phyloP scores from a whole-genome alignment of 2,329 filamentous ascomycete species.

The Phialocephala subalpina region DNA sequence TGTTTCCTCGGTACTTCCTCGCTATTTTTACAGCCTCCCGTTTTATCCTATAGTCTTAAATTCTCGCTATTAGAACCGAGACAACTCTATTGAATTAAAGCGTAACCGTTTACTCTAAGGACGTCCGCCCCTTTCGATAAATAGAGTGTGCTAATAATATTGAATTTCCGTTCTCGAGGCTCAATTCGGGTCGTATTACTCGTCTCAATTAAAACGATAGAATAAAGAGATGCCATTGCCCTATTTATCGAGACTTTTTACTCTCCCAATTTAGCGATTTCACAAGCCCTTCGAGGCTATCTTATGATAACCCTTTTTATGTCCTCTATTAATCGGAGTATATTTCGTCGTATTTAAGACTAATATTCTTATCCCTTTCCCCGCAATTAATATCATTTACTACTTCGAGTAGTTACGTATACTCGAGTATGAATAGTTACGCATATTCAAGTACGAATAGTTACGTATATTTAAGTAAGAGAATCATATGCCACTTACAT shows the following conservation, averaged over 20 bases:
- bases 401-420: not conserved
- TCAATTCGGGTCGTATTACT: not conserved
- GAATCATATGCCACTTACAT: not conserved
- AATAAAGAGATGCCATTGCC: not conserved
- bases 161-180: not conserved
- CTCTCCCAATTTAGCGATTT: not conserved
- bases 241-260: not conserved
- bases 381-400: not conserved
- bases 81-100: not conserved
- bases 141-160: not conserved
- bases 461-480: not conserved
- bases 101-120: not conserved
- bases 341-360: not conserved
- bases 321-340: not conserved
- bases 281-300: not conserved
- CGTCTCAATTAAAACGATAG: slow-evolving; percentile 1
- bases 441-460: not conserved
- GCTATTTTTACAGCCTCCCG: not conserved
- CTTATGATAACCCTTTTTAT: not conserved
- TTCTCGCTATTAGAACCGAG: not conserved
- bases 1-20: not conserved
- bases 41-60: not conserved
- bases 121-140: not conserved
- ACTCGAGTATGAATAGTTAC: not conserved
- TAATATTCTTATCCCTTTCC: not conserved